A percentile compares a stretch with the other conserved stretches of the same genome.
These are phyloP conservation scores for Plasmodium gonderi DNA, from an alignment of 169 alveolate genomes.

Conservation along the genomic window DNA sequence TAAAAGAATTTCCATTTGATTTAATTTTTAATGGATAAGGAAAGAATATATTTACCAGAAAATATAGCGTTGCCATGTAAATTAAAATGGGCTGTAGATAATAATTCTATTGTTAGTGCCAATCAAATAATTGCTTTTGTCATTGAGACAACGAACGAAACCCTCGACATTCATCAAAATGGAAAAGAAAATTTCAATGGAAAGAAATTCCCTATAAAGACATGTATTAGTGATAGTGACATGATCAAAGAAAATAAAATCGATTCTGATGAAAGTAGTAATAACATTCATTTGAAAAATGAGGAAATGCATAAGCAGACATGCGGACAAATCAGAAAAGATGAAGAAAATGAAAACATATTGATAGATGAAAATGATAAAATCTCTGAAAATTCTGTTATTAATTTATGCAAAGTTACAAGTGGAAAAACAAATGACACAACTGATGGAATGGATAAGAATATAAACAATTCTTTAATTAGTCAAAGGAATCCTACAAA, in stretches of 20 bases:
- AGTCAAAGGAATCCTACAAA: not conserved
- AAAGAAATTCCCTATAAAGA: not conserved
- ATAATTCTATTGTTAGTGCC: conserved; percentile 43
- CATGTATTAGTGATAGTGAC: too few species aligned
- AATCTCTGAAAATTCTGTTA: not conserved
- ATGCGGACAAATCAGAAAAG: not conserved
- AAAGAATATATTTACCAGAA: conserved; percentile 30
- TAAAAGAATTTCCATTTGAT: too few species aligned
- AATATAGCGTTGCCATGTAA: conserved; percentile 49
- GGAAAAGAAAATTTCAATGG: not conserved
- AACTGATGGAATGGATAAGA: not conserved
- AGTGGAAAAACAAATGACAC: not conserved
- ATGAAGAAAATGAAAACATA: not conserved
- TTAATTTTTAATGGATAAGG: conserved; percentile 52
- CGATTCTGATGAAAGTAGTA: too few species aligned
- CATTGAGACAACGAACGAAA: conserved; percentile 14
- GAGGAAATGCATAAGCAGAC: not conserved
- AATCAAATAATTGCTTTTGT: conserved; percentile 68
- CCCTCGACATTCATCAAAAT: not conserved
- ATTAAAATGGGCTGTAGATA: conserved; percentile 70
- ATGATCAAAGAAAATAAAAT: too few species aligned
- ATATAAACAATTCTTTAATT: not conserved
- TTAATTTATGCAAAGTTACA: not conserved
- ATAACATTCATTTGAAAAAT: not conserved
- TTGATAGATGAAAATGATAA: not conserved